Conservation (phyloP, 768 basidiomycete species). For the Pleurotus giganteus region DNA sequence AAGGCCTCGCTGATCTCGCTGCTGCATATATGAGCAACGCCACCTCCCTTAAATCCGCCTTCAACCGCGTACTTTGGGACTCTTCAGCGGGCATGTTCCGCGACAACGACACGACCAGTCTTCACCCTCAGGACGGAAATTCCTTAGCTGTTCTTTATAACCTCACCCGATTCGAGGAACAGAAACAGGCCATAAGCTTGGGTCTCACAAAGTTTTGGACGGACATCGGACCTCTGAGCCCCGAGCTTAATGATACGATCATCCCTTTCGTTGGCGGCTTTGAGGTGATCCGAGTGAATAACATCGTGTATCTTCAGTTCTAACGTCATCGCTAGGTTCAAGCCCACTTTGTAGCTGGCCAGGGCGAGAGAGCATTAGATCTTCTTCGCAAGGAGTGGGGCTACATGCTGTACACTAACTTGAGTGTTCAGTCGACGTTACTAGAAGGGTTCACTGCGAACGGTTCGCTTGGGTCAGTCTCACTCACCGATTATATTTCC, state of each 20-base stretch:
- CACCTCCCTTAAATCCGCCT: slow-evolving; percentile 35
- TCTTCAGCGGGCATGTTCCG: slow-evolving; percentile 40
- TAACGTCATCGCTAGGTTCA: slow-evolving; percentile 34
- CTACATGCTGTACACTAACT: slow-evolving; percentile 46
- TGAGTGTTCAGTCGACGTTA: slow-evolving; percentile 37
- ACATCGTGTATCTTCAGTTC: not conserved
- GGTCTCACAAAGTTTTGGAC: slow-evolving; percentile 49
- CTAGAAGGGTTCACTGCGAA: slow-evolving; percentile 48
- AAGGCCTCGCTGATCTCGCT: slow-evolving; percentile 24
- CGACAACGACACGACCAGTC: slow-evolving; percentile 39
- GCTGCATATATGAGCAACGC: slow-evolving; percentile 29
- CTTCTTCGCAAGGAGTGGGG: slow-evolving; percentile 47
- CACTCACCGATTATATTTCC: not conserved
- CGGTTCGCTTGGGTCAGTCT: slow-evolving; percentile 40
- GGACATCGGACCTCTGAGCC: slow-evolving; percentile 43
- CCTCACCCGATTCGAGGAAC: slow-evolving; percentile 34
- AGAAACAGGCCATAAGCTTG: slow-evolving; percentile 39
- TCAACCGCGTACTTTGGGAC: slow-evolving; percentile 45
- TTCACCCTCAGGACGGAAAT: slow-evolving; percentile 51
- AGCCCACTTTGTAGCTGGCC: slow-evolving; percentile 46
- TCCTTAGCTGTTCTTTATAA: slow-evolving; percentile 47
- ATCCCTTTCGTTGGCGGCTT: slow-evolving; percentile 52
- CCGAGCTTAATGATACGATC: slow-evolving; percentile 50
- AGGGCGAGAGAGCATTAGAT: slow-evolving; percentile 45
- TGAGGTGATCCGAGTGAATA: slow-evolving; percentile 30